Base-by-base conservation (phyloP, 495 filamentous ascomycete genomes). In the Tuber umbilicatum region DNA sequence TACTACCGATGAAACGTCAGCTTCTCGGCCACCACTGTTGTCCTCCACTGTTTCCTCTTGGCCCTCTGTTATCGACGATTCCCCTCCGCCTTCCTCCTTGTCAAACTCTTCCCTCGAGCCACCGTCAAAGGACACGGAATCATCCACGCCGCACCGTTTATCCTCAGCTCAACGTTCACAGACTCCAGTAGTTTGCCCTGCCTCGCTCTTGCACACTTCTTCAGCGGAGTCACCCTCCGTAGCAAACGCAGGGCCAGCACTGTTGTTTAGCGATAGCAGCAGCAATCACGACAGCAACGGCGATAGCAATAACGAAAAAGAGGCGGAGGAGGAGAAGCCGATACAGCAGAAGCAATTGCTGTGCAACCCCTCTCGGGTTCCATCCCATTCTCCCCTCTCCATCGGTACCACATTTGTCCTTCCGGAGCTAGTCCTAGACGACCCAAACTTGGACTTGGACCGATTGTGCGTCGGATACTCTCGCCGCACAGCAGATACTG, bases 101-200 rank as follows among this genome's bases (percentile, higher is more conserved):
- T 64, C 55, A 35, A 64, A 64, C 55, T 64, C 55, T 64, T 64
- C 12, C 55, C 55, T 64, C 55, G 55, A 64, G 55, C 55, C 31
- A 64, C 14, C 55, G 55, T 35, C 55, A 35, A 64, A 64, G 55
- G 31, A 64, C 55, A 35, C 55, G 55, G 55, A 64, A 35, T 64
- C 55, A 64, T 35, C 55, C 27, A 35, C 55, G 27, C 55, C 55
- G 55, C 55, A 64, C 27, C 27, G 27, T 35, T 35, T 19, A 64
- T 1, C 31, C 27, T 35, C 55, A 64, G 27, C 55, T 64, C 55
- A 35, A 64, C 55, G 12, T 64, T 64, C 55, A 35, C 55, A 64
- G 55, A 35, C 55, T 35, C 55, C 55, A 64, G 55, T 64, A 64
- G 27, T 64, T 35, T 35, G 55, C 55, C 55, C 55, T 14, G 55